Conservation (phyloP, 202 grass and related monocot species). For the Hordeum pubiflorum region DNA sequence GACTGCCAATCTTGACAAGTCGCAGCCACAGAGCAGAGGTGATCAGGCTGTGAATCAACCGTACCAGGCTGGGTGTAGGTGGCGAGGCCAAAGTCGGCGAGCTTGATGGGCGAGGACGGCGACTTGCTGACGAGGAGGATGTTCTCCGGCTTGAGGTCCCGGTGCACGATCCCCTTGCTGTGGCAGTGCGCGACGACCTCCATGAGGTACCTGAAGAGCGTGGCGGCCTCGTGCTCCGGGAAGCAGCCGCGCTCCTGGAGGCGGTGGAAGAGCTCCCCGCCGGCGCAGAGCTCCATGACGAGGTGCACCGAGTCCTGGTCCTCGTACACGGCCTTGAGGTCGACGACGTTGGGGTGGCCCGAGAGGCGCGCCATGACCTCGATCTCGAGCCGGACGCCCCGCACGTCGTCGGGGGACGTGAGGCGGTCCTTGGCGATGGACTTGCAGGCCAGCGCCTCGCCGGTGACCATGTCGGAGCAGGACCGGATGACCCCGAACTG, state of each 20-base stretch:
- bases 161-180: slow-evolving; percentile 81
- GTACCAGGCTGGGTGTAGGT: slow-evolving; percentile 81
- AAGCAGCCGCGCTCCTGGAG: slow-evolving; percentile 75
- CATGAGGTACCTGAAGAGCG: slow-evolving; percentile 75
- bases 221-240: slow-evolving; percentile 65
- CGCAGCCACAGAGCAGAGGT: not conserved
- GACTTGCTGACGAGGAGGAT: slow-evolving; percentile 86
- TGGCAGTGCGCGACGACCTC: slow-evolving; percentile 90
- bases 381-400: slow-evolving; percentile 82
- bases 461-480: slow-evolving; percentile 77
- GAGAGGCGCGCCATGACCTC: slow-evolving; percentile 91
- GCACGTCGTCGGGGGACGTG: slow-evolving; percentile 65
- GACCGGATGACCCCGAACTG: slow-evolving; percentile 91
- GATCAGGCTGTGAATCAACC: not conserved
- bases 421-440: slow-evolving; percentile 92
- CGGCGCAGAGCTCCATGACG: slow-evolving; percentile 93
- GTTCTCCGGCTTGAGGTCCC: slow-evolving; percentile 95
- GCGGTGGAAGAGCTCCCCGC: slow-evolving; percentile 86
- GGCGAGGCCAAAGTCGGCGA: slow-evolving; percentile 90
- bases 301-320: slow-evolving; percentile 78
- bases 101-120: slow-evolving; percentile 58
- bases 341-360: slow-evolving; percentile 82
- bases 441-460: slow-evolving; percentile 78
- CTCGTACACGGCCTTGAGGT: slow-evolving; percentile 89
- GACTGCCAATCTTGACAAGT: not conserved